A percentile compares a stretch with the other conserved stretches of the same genome.
phyloP scores from a whole-genome alignment of 2,329 filamentous ascomycete species.

The Colletotrichum magnum region DNA sequence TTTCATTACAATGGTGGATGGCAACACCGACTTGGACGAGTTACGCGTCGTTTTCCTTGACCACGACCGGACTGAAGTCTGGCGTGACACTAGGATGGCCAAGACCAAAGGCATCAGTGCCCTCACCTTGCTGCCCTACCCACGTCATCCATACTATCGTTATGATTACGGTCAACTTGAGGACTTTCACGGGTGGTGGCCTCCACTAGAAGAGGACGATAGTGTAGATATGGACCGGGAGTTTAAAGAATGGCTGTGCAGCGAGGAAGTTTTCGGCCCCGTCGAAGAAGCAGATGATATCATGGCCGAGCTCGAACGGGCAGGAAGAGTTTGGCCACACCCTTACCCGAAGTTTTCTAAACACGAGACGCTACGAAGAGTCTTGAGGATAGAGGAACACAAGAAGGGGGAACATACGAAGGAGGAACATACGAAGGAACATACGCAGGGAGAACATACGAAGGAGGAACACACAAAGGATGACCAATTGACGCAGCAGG shows the following conservation, averaged over 20 bases:
- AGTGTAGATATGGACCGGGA: neutral
- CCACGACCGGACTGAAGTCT: neutral
- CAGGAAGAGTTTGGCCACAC: neutral
- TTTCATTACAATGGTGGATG: neutral
- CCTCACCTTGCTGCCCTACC: neutral
- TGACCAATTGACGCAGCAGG: no score
- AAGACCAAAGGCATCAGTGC: neutral
- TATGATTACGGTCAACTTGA: neutral
- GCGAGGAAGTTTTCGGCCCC: neutral
- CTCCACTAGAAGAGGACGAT: neutral
- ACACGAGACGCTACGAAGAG: fast-evolving
- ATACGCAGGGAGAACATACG: no score
- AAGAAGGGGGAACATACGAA: no score
- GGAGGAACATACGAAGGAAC: no score
- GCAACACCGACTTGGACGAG: neutral
- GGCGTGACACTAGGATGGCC: neutral
- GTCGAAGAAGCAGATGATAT: neutral
- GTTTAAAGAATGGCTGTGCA: neutral
- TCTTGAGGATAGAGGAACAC: no score
- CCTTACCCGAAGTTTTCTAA: neutral
- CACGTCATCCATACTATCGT: neutral
- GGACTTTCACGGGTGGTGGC: neutral
- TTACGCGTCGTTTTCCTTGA: neutral
- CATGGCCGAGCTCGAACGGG: neutral
- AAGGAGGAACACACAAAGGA: no score